Evolutionary conservation across 306 rosid species (phyloP).

Genomic region (Cicer arietinum): DNA sequence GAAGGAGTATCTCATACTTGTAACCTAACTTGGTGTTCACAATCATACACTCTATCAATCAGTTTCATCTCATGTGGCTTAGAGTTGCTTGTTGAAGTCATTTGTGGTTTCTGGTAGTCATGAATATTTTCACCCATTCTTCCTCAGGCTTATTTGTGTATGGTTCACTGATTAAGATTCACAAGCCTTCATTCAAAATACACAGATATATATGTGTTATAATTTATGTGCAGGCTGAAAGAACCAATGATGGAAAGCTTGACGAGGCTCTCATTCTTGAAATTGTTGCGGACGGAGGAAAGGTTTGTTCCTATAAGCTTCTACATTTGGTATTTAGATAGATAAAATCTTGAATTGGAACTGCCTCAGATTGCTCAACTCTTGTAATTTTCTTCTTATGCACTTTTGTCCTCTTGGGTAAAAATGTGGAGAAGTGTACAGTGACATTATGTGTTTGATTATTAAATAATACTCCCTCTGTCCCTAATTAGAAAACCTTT

Average conservation of each 20-base stretch:
- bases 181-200: conserved; percentile 5
- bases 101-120: conserved; percentile 34
- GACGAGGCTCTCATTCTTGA: conserved; percentile 80
- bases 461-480: neutral
- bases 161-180: conserved; percentile 27
- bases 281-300: conserved; percentile 88
- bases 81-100: neutral
- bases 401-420: conserved; percentile 1
- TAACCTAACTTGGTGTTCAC: neutral
- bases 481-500: too few relatives aligned
- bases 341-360: conserved; percentile 1
- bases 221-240: conserved; percentile 63
- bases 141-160: conserved; percentile 12
- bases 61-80: neutral
- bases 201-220: neutral
- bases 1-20: neutral
- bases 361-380: neutral
- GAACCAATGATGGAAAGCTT: conserved; percentile 54
- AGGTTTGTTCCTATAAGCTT: conserved; percentile 59
- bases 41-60: neutral
- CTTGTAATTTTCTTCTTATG: neutral
- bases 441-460: neutral
- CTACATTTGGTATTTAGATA: conserved; percentile 14
- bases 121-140: neutral
- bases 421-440: neutral